phyloP scores from a whole-genome alignment of 2,329 filamentous ascomycete genomes.

The Aspergillus candidus region DNA sequence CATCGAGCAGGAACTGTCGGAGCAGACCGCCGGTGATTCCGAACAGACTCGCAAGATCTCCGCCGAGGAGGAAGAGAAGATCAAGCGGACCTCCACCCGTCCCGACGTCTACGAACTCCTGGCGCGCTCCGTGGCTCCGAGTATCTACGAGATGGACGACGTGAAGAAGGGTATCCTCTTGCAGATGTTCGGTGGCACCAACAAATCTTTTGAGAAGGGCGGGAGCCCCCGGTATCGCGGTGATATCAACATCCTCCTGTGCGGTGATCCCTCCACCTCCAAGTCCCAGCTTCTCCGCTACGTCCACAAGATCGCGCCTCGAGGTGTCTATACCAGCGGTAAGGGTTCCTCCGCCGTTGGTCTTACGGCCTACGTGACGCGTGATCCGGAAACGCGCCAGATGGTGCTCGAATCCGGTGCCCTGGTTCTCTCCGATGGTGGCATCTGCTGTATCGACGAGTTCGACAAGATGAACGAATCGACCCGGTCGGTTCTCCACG shows the following conservation, averaged over 20 bases:
- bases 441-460: slow-evolving; percentile 72
- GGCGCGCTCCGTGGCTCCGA: slow-evolving; percentile 83
- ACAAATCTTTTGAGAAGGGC: slow-evolving; percentile 95
- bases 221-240: slow-evolving; percentile 93
- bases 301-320: slow-evolving; percentile 94
- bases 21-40: slow-evolving; percentile 62
- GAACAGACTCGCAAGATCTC: slow-evolving; percentile 79
- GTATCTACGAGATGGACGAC: slow-evolving; percentile 96
- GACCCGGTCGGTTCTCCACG: slow-evolving; percentile 67
- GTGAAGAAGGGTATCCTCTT: slow-evolving; percentile 97
- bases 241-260: slow-evolving; percentile 94
- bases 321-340: slow-evolving; percentile 71
- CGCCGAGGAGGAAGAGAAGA: slow-evolving; percentile 83
- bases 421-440: slow-evolving; percentile 66
- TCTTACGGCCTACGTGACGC: slow-evolving; percentile 70
- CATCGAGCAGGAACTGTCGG: slow-evolving; percentile 73
- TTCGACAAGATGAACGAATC: slow-evolving; percentile 76
- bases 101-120: slow-evolving; percentile 90
- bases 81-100: slow-evolving; percentile 70
- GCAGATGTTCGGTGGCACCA: slow-evolving; percentile 93
- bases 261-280: slow-evolving; percentile 91
- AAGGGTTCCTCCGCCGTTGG: slow-evolving; percentile 71
- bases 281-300: slow-evolving; percentile 95
- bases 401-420: slow-evolving; percentile 70
- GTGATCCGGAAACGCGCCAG: slow-evolving; percentile 67